Evolutionary conservation across 805 yeast species (phyloP).

Genomic region (Brettanomyces anomalus): DNA sequence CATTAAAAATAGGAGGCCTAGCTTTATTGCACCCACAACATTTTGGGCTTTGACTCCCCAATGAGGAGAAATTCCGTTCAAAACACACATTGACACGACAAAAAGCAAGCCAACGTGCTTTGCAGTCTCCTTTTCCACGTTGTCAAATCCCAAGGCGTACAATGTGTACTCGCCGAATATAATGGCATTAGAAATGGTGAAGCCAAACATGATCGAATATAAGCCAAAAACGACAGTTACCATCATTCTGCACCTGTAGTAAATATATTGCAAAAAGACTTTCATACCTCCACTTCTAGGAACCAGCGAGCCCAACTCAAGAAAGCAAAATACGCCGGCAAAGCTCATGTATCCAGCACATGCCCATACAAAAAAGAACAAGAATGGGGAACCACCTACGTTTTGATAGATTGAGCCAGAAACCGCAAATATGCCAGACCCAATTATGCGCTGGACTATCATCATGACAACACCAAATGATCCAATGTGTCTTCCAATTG

Average conservation of each 20-base stretch:
- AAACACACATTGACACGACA: conserved; percentile 26
- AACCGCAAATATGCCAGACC: conserved; percentile 72
- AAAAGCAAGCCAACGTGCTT: conserved; percentile 34
- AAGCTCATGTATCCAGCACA: conserved; percentile 55
- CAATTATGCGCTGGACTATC: conserved; percentile 64
- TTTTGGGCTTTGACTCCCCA: conserved; percentile 60
- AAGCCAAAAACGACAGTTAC: conserved; percentile 39
- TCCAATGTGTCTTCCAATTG: conserved; percentile 73
- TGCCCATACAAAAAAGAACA: conserved; percentile 57
- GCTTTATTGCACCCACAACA: conserved; percentile 51
- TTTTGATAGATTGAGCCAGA: conserved; percentile 60
- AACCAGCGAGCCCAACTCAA: conserved; percentile 62
- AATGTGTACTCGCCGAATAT: conserved; percentile 49
- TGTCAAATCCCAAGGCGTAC: conserved; percentile 34
- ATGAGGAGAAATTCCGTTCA: conserved; percentile 55
- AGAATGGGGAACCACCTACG: conserved; percentile 56
- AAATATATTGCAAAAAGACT: conserved; percentile 61
- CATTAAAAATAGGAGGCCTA: conserved; percentile 45
- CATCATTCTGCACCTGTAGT: conserved; percentile 47
- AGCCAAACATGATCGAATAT: conserved; percentile 42
- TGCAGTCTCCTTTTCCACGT: conserved; percentile 26
- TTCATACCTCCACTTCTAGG: conserved; percentile 76
- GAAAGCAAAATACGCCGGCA: conserved; percentile 56
- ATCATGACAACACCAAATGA: conserved; percentile 55
- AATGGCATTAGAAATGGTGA: conserved; percentile 40